phyloP scores from a whole-genome alignment of 2,329 filamentous ascomycete genomes.

The Colletotrichum liaoningense region DNA sequence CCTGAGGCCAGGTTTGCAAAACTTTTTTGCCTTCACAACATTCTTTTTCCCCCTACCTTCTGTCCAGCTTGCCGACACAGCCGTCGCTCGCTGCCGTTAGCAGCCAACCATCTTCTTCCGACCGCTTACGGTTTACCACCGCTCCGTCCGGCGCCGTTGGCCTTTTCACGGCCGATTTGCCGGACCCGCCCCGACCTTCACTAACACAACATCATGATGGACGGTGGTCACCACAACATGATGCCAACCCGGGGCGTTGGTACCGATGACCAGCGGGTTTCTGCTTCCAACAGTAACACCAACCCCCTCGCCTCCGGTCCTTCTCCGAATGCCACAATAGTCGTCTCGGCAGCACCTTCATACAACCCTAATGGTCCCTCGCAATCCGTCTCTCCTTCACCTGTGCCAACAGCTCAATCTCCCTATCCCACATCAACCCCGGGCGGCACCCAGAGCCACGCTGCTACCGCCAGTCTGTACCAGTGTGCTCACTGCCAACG shows the following conservation, averaged over 20 bases:
- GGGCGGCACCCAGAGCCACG: slow-evolving; percentile 36
- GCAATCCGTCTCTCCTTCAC: slow-evolving; percentile 25
- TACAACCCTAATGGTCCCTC: slow-evolving; percentile 13
- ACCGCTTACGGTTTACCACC: not conserved
- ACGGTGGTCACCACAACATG: not conserved
- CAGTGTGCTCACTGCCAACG: slow-evolving; percentile 64
- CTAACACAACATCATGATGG: not conserved
- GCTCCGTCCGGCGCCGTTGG: slow-evolving; percentile 27
- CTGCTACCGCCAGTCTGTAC: slow-evolving; percentile 48
- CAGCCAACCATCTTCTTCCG: slow-evolving; percentile 12
- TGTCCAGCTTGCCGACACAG: not conserved
- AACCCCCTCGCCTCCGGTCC: slow-evolving; percentile 11
- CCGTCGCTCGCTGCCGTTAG: slow-evolving; percentile 1
- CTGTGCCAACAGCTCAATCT: slow-evolving; percentile 5
- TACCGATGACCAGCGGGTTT: slow-evolving; percentile 18
- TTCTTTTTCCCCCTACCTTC: not conserved
- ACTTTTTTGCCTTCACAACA: not conserved
- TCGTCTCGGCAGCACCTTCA: slow-evolving; percentile 17
- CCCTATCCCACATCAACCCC: slow-evolving; percentile 17
- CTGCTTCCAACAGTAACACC: not conserved
- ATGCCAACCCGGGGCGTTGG: slow-evolving; percentile 8
- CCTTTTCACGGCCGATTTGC: slow-evolving; percentile 24
- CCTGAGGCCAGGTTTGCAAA: slow-evolving; percentile 9
- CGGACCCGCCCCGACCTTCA: slow-evolving; percentile 34
- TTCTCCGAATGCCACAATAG: slow-evolving; percentile 19